phyloP scores from a whole-genome alignment of 257 asterid genomes.

The Primulina tabacum region DNA sequence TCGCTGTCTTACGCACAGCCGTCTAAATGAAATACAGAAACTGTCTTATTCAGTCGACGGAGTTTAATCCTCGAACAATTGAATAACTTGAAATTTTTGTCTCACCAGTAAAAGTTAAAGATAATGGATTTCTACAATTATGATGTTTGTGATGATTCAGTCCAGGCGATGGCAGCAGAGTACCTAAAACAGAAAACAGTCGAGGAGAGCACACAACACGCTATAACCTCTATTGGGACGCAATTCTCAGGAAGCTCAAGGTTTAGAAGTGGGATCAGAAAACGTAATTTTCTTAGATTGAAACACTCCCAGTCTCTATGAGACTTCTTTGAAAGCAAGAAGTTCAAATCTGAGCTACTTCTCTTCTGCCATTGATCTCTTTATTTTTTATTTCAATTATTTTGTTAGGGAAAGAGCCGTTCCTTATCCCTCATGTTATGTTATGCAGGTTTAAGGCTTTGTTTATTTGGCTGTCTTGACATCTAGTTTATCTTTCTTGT shows the following conservation, averaged over 20 bases:
- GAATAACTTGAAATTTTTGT: not conserved
- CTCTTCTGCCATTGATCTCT: not conserved
- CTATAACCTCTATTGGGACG: constrained; percentile 27
- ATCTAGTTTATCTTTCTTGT: not conserved
- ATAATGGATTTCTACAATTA: constrained; percentile 9
- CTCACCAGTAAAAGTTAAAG: not conserved
- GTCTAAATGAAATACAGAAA: not conserved
- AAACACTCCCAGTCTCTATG: constrained; percentile 34
- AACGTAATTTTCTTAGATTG: constrained; percentile 50
- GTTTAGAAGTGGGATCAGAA: constrained; percentile 62
- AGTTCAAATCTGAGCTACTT: constrained; percentile 21
- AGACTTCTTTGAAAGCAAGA: constrained; percentile 24
- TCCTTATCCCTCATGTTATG: too few species aligned
- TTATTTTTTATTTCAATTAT: not conserved
- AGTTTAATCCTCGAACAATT: not conserved
- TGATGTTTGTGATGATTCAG: constrained; percentile 43
- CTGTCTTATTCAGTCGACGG: not conserved
- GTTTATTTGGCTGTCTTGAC: not conserved
- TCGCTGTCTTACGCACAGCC: not conserved
- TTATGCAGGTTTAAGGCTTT: too few species aligned
- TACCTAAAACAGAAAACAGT: constrained; percentile 50
- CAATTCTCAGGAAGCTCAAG: constrained; percentile 54
- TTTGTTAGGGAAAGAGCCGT: too few species aligned
- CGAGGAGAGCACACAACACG: constrained; percentile 28
- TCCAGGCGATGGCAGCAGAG: constrained; percentile 67